Conservation (phyloP, 164 flowering plant genomes). For the Magnolia sinica region DNA sequence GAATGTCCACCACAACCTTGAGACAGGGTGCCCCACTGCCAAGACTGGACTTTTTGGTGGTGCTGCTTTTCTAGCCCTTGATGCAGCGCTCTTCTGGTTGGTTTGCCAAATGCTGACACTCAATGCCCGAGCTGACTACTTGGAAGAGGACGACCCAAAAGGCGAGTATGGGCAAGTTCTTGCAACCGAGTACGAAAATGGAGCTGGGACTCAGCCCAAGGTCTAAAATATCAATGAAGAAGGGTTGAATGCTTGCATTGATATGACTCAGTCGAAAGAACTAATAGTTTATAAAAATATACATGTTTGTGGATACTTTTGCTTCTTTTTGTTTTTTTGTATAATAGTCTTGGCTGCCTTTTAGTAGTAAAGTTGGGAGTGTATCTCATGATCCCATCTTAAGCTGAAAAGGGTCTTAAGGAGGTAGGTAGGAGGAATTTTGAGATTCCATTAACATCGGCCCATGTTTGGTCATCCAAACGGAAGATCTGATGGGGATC, state of each 20-base stretch:
- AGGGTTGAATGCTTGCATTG: background rate
- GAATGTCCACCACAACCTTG: conserved; percentile 31
- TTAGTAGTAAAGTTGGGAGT: too few species aligned
- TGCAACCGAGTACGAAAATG: conserved; percentile 17
- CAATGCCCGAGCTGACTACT: conserved; percentile 39
- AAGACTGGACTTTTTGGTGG: conserved; percentile 54
- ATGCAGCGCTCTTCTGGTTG: conserved; percentile 46
- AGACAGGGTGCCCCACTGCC: conserved; percentile 35
- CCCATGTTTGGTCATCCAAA: too few species aligned
- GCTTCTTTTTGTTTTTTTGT: background rate
- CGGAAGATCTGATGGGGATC: too few species aligned
- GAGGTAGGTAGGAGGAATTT: too few species aligned
- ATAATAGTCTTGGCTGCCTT: too few species aligned
- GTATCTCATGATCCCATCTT: too few species aligned
- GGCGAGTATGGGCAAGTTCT: conserved; percentile 39
- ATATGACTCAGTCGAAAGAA: background rate
- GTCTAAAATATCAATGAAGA: background rate
- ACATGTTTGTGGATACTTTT: background rate
- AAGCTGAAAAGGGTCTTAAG: too few species aligned
- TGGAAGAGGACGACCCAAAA: conserved; percentile 32
- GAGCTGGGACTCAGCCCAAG: background rate
- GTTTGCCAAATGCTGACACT: conserved; percentile 39
- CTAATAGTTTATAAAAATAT: background rate
- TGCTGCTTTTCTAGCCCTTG: conserved; percentile 41
- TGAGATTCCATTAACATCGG: too few species aligned